Percentiles rank a stretch among this genome's conserved stretches.
phyloP scores from a whole-genome alignment of 495 filamentous ascomycete species.

The Thozetella sp. region DNA sequence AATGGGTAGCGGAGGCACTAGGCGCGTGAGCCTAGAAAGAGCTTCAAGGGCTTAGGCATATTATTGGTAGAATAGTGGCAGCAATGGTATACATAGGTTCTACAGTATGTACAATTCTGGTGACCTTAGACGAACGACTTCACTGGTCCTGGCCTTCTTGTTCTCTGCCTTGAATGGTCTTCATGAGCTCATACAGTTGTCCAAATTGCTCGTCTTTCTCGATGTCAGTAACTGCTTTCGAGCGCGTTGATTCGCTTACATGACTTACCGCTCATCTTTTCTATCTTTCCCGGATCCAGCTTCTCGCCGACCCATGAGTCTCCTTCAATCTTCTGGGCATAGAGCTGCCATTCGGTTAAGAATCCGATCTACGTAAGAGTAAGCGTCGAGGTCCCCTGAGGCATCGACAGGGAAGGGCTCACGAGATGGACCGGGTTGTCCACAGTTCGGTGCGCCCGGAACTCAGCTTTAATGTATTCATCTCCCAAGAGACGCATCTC shows the following conservation, averaged over 20 bases:
- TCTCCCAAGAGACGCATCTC: conserved; percentile 86
- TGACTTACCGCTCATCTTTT: conserved; percentile 90
- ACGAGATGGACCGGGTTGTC: conserved; percentile 95
- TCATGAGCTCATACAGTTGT: conserved; percentile 93
- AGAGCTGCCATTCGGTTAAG: conserved; percentile 93
- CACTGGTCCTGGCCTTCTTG: conserved; percentile 33
- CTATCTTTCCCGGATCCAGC: conserved; percentile 75
- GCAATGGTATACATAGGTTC: neutral
- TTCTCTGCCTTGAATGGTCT: conserved; percentile 68
- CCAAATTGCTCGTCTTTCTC: conserved; percentile 83
- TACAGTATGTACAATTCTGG: too few relatives aligned
- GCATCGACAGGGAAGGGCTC: conserved; percentile 23
- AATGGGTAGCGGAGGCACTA: conserved; percentile 80
- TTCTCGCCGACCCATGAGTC: conserved; percentile 79
- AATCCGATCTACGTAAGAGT: conserved; percentile 76
- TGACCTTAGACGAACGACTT: neutral
- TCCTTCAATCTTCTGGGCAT: conserved; percentile 88
- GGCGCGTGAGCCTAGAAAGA: conserved; percentile 26
- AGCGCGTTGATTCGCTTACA: neutral
- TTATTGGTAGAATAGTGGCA: neutral
- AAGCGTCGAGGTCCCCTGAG: neutral
- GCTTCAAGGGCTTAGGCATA: neutral
- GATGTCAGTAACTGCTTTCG: conserved; percentile 7
- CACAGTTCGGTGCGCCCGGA: conserved; percentile 74
- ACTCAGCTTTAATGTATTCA: conserved; percentile 89